These are phyloP conservation scores for Tripterygium wilfordii DNA, from an alignment of 177 flowering plant species.

Conservation along the genomic window DNA sequence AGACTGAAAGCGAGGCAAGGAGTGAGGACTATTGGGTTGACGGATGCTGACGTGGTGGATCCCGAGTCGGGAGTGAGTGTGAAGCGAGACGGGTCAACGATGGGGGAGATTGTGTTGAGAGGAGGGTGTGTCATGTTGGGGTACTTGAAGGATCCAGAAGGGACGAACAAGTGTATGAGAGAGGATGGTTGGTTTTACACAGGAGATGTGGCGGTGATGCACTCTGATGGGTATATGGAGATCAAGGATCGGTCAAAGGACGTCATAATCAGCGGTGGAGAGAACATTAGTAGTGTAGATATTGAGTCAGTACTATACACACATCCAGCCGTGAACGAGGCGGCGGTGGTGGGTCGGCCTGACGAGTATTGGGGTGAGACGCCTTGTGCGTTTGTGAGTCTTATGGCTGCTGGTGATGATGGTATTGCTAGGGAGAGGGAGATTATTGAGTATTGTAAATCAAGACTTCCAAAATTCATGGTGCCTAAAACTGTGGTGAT, in stretches of 20 bases:
- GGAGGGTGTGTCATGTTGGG: slow-evolving; percentile 23
- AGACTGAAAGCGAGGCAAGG: slow-evolving; percentile 24
- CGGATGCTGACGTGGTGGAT: slow-evolving; percentile 19
- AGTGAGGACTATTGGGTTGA: slow-evolving; percentile 6
- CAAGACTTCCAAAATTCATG: slow-evolving; percentile 5
- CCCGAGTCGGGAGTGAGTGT: slow-evolving; percentile 9
- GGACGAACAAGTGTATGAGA: slow-evolving; percentile 11
- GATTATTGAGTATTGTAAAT: slow-evolving; percentile 9
- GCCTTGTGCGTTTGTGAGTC: slow-evolving; percentile 15
- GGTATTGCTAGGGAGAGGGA: slow-evolving; percentile 11
- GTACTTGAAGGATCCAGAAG: slow-evolving; percentile 20
- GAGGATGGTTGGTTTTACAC: slow-evolving; percentile 19
- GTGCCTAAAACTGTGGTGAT: neutral
- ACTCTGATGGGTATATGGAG: slow-evolving; percentile 1
- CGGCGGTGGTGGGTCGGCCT: slow-evolving; percentile 27
- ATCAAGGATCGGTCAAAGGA: slow-evolving; percentile 20
- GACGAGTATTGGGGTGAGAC: slow-evolving; percentile 23
- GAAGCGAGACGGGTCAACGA: slow-evolving; percentile 12
- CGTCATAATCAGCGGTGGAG: slow-evolving; percentile 25
- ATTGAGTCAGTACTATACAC: slow-evolving; percentile 20
- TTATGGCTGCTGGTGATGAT: neutral
- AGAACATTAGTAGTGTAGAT: slow-evolving; percentile 27
- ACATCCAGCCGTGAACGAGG: slow-evolving; percentile 23
- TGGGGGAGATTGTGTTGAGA: slow-evolving; percentile 23
- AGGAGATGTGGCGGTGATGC: slow-evolving; percentile 3